Evolutionary conservation across 306 rosid species (phyloP), one percentile per base, ranked within the genome.

Genomic region (Carpinus fangiana): DNA sequence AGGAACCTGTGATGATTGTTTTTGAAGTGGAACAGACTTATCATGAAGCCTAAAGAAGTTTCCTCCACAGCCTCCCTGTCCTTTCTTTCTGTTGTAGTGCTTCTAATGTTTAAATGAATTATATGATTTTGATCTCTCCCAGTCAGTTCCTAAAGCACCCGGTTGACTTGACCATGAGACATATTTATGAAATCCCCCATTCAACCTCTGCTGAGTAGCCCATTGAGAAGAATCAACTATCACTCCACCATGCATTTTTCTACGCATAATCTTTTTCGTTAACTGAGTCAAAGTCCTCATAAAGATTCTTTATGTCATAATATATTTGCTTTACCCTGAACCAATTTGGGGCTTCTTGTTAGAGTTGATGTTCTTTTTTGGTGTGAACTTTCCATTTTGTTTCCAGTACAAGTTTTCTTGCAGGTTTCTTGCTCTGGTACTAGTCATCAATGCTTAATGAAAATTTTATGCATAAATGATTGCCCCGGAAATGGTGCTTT

Each of bases 151-250:
- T 28, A 8, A 21, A 45, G 69, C 43, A 56, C 54, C 43, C 8
- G 5, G n/a, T 73, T 38, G 66, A 73, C 68, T 41, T 43, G 47
- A 31, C 23, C 21, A 20, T 28, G 78, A 61, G 53, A 59, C 57
- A 75, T 61, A 10, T 57, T 57, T 21, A 57, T 21, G 1, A 46
- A 61, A 55, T n/a, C 12, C 53, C 18, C 71, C 59, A 69, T 54
- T 77, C 68, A 68, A 54, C 34, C n/a, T 67, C 56, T 68, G 55
- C 48, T 71, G 74, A 68, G 68, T 21, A 68, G 21, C 80, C 66
- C 55, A 46, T 5, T 76, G 66, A 26, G 65, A 34, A n/a, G 73
- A 51, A 13, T 76, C 52, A 13, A 50, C 46, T 34, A 51, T 48
- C n/a, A n/a, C 23, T 65, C 52, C 14, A 12, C 47, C 46, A 26